Evolutionary conservation across 768 basidiomycete species (phyloP), one percentile per base, ranked within the genome.

Genomic region (Pulveroboletus sp.): DNA sequence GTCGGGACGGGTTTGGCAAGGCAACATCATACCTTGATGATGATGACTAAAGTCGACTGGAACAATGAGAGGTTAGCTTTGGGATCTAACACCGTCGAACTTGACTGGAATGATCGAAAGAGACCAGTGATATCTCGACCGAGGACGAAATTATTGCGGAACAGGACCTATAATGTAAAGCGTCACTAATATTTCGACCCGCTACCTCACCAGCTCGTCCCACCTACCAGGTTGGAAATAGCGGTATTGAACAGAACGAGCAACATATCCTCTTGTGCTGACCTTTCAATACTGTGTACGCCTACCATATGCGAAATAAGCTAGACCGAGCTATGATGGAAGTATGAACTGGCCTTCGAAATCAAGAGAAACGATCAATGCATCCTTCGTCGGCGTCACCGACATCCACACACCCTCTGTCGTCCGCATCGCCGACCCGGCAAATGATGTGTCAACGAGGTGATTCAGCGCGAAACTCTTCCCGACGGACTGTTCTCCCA

Each of bases 361-460:
- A 53, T 84, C 82, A 6, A 84, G 71, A 3, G 82, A 76, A 1
- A 84, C 80, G 10, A 84, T 67, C 10, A 84, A 57, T 0, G 63
- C 63, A 20, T 80, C 75, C 40, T 75, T 67, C 0, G 81, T 82
- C 0, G 82, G 83, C 2, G 82, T 81, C 8, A 80, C 78, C 1
- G 81, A 82, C 75, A 83, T 77, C 82, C 82, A 83, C 2, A 83
- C 79, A 5, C 82, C 81, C 66, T 82, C 79, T 58, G 79, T 83
- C 9, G 81, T 82, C n/a, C 79, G 68, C 80, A 83, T 82, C 0
- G 82, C 82, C 9, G 75, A 79, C 1, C 83, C 82, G 7, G 80
- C 80, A 55, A 85, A 84, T 1, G 83, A 83, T 0, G 81, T 81
- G 55, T 84, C 82, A 1, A 72, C 74, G 6, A 85, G 68, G 53